phyloP scores from a whole-genome alignment of 192 early-diverging fungal species.

The Linnemannia schmuckeri region DNA sequence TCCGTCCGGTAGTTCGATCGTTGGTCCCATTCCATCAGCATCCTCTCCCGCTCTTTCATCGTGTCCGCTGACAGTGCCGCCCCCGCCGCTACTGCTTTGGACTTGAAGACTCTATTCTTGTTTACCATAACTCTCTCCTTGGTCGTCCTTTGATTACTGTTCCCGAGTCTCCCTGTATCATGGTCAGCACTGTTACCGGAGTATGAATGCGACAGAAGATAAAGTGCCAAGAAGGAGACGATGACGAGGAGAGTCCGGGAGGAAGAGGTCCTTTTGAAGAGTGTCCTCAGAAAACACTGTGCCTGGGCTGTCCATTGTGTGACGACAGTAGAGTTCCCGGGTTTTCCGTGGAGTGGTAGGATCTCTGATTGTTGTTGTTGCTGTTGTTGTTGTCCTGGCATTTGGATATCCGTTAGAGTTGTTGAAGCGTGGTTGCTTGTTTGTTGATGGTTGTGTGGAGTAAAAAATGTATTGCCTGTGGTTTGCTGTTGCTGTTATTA shows the following conservation, averaged over 20 bases:
- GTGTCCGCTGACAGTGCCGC: not conserved
- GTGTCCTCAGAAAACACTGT: conserved; percentile 11
- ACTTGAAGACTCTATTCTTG: conserved; percentile 11
- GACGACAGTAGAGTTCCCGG: conserved; percentile 1
- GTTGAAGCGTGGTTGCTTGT: too few relatives aligned
- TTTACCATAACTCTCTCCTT: not conserved
- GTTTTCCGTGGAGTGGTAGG: conserved; percentile 39
- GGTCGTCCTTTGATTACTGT: not conserved
- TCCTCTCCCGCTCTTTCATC: conserved; percentile 32
- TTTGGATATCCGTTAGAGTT: not conserved
- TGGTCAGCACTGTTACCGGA: not conserved
- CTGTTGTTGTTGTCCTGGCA: conserved; percentile 20
- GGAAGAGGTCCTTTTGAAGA: conserved; percentile 25
- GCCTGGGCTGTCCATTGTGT: not conserved
- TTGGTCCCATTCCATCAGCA: conserved; percentile 48
- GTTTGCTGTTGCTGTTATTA: too few relatives aligned
- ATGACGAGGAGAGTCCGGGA: conserved; percentile 25
- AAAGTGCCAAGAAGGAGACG: conserved; percentile 31
- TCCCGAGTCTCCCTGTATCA: not conserved
- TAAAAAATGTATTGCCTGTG: too few relatives aligned
- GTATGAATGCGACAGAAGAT: conserved; percentile 8
- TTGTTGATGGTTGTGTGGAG: too few relatives aligned
- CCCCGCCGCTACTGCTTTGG: not conserved
- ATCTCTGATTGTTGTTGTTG: conserved; percentile 22
- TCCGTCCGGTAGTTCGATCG: conserved; percentile 50